Conservation (phyloP, 768 basidiomycete species). For the Panellus pusillus region DNA sequence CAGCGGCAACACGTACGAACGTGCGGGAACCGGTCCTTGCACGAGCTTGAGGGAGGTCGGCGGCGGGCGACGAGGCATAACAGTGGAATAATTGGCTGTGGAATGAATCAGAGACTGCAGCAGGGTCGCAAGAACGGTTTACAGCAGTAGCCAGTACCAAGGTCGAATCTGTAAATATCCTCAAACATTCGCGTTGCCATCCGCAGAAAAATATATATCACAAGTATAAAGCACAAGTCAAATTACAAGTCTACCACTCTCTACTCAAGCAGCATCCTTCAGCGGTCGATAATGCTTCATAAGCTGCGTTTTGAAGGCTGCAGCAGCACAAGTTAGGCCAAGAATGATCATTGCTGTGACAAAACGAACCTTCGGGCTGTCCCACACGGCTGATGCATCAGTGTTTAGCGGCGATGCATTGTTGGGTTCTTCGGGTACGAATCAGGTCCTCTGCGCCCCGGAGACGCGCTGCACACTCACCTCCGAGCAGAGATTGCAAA, state of each 20-base stretch:
- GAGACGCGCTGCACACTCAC: conserved; percentile 43
- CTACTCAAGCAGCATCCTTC: conserved; percentile 32
- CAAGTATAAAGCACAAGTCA: conserved; percentile 10
- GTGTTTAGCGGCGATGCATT: conserved; percentile 88
- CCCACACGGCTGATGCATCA: conserved; percentile 85
- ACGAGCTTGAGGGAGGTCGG: conserved; percentile 65
- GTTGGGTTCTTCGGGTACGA: conserved; percentile 69
- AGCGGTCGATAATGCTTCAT: conserved; percentile 70
- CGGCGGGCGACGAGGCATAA: conserved; percentile 69
- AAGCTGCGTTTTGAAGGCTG: conserved; percentile 73
- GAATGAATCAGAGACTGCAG: not conserved
- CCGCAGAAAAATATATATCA: conserved; percentile 4
- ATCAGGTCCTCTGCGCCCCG: not conserved
- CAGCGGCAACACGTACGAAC: conserved; percentile 34
- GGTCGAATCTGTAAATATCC: not conserved
- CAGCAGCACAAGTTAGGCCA: conserved; percentile 4
- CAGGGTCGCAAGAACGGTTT: not conserved
- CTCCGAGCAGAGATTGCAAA: conserved; percentile 84
- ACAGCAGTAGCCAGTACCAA: conserved; percentile 17
- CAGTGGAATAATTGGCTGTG: conserved; percentile 1
- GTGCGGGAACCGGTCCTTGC: conserved; percentile 61
- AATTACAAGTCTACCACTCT: conserved; percentile 11
- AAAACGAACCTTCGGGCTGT: conserved; percentile 55
- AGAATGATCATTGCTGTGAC: not conserved
- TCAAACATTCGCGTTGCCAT: not conserved